Base-by-base conservation (phyloP, 1,139 yeast genomes). In the Diutina pseudorugosa region DNA sequence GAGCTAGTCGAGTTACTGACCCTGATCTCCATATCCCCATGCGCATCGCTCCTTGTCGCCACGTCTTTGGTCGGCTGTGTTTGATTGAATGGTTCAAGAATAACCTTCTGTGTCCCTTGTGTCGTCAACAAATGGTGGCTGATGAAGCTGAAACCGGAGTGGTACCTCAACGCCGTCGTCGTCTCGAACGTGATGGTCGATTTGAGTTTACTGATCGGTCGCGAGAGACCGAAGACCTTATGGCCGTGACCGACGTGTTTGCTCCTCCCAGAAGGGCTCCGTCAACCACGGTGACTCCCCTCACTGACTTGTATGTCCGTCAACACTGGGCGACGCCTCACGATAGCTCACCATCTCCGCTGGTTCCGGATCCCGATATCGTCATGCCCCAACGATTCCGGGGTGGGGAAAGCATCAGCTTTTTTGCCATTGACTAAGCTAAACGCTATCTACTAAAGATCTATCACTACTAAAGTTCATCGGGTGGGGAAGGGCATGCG, bases 401-500 rank as follows among this genome's bases (percentile, higher is more conserved):
- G 3, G 21, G 40, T 11, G 23, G 27, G 4, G n/a, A 20, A 19
- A 25, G 36, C 11, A 27, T 27, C 9, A 19, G 49, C 16, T 45
- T 45, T 27, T 45, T 45, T 16, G 21, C 36, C 9, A 45, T 45
- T 16, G 40, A 45, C 27, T 45, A 25, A 23, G 3, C 36, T 30
- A 30, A 2, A 41, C 9, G 25, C 33, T 43, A 43, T 43, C 7
- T 23, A 42, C 11, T 3, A 3, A 36, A 14, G 8, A 9, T 27
- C 36, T 33, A 14, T 16, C 41, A 48, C n/a, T n/a, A n/a, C n/a
- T n/a, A n/a, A n/a, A n/a, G n/a, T n/a, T 48, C 33, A 45, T 55
- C 57, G 66, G 5, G 77, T 66, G 4, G 96, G 93, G 59, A 84
- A 89, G 1, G 91, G 91, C 45, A 90, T 63, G 27, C 61, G 59